These are phyloP conservation scores for Lactarius quietus DNA, from an alignment of 768 basidiomycete species.

Conservation along the genomic window DNA sequence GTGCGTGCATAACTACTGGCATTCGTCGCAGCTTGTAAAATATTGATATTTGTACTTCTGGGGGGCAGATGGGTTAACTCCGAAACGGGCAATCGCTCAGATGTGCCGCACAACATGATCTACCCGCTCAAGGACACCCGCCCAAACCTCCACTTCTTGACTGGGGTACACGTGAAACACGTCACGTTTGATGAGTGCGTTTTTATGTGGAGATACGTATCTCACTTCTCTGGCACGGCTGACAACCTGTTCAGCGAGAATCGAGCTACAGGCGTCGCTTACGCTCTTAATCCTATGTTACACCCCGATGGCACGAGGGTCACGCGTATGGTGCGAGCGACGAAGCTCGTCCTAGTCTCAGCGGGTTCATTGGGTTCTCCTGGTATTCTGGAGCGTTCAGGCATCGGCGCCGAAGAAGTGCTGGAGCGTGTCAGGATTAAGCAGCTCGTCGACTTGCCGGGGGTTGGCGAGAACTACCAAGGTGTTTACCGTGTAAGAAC, in stretches of 20 bases:
- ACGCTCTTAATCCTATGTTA: slow-evolving; percentile 30
- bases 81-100: slow-evolving; percentile 51
- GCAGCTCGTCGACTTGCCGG: slow-evolving; percentile 38
- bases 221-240: slow-evolving; percentile 19
- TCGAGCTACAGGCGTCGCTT: slow-evolving; percentile 36
- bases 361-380: slow-evolving; percentile 44
- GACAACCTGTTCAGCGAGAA: slow-evolving; percentile 22
- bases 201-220: slow-evolving; percentile 30
- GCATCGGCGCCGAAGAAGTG: slow-evolving; percentile 36
- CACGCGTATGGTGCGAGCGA: slow-evolving; percentile 30
- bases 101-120: slow-evolving; percentile 43
- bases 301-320: slow-evolving; percentile 23
- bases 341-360: slow-evolving; percentile 38
- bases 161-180: slow-evolving; percentile 35
- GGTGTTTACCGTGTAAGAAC: slow-evolving; percentile 31
- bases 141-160: slow-evolving; percentile 34
- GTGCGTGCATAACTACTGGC: slow-evolving; percentile 39
- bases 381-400: slow-evolving; percentile 52
- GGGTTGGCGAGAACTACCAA: slow-evolving; percentile 43
- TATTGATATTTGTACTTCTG: neutral
- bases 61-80: slow-evolving; percentile 48
- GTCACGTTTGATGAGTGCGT: slow-evolving; percentile 31
- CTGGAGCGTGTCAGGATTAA: slow-evolving; percentile 33
- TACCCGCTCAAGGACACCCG: slow-evolving; percentile 35
- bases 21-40: neutral